Conservation (phyloP, 169 alveolate genomes). For the Eimeria sp. region DNA sequence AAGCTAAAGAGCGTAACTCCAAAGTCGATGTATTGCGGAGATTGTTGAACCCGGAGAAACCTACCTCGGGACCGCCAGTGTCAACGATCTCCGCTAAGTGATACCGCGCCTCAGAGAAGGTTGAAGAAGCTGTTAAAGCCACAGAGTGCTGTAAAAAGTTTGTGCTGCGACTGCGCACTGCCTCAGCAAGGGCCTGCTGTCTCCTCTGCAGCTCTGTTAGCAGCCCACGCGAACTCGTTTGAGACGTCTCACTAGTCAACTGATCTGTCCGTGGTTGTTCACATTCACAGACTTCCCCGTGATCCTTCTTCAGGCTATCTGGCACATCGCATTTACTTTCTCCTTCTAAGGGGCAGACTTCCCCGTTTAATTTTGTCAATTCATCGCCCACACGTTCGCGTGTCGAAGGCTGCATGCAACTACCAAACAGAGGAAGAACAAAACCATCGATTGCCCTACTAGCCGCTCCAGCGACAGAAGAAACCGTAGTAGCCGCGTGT, state of each 20-base stretch:
- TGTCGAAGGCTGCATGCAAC: neutral
- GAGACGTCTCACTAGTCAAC: neutral
- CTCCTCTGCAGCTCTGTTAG: conserved; percentile 50
- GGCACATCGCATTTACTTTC: neutral
- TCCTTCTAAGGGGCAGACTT: neutral
- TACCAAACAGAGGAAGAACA: conserved; percentile 25
- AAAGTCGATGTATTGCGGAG: neutral
- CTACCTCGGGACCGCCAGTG: conserved; percentile 77
- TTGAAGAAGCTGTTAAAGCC: conserved; percentile 41
- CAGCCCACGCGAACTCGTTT: conserved; percentile 9
- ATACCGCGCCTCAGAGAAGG: conserved; percentile 59
- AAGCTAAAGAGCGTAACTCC: too few relatives aligned
- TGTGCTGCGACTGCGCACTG: conserved; percentile 43
- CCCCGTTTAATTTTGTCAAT: neutral
- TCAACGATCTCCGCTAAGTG: conserved; percentile 63
- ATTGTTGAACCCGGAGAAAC: neutral
- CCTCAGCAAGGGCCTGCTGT: conserved; percentile 63
- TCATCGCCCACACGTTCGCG: neutral
- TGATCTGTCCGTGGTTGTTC: neutral
- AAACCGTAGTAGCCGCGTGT: conserved; percentile 44
- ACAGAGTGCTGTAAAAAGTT: conserved; percentile 64
- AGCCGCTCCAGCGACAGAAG: conserved; percentile 25
- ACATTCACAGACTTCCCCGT: neutral
- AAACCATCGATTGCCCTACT: conserved; percentile 15
- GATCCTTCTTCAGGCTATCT: neutral